Evolutionary conservation across 257 asterid species (phyloP).

Genomic region (Gentiana straminea): DNA sequence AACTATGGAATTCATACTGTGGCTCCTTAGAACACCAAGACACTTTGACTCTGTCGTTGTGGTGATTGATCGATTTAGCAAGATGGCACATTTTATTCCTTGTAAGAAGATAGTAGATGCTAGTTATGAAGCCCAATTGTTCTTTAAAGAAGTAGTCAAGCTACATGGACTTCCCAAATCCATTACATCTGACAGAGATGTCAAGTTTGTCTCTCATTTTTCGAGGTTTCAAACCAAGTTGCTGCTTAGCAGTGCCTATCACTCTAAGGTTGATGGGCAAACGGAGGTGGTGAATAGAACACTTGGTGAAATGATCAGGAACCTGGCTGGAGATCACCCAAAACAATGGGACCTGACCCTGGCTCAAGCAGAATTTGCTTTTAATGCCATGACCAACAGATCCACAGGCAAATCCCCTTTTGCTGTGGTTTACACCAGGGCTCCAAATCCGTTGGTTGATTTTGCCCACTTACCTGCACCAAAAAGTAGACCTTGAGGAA

Average conservation of each 20-base stretch:
- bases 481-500: no score
- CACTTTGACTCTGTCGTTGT: not conserved
- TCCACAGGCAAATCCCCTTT: not conserved
- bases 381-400: not conserved
- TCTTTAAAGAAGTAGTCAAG: not conserved
- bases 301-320: slow-evolving; percentile 1
- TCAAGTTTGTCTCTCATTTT: slow-evolving; percentile 2
- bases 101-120: not conserved
- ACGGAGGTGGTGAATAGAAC: slow-evolving; percentile 1
- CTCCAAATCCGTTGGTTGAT: not conserved
- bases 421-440: not conserved
- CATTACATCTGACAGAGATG: not conserved
- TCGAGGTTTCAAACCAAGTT: not conserved
- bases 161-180: no score
- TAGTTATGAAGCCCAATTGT: not conserved
- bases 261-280: slow-evolving; percentile 2
- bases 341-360: slow-evolving; percentile 1
- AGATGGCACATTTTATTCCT: no score
- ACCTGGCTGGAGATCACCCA: not conserved
- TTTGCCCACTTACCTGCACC: not conserved
- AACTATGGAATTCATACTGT: not conserved
- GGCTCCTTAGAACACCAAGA: not conserved
- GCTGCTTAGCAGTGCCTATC: not conserved
- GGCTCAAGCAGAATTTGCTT: slow-evolving; percentile 11
- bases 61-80: no score